Evolutionary conservation across 768 basidiomycete genomes (phyloP), one percentile per base, ranked within the genome.

Genomic region (Boletus barrowsii): DNA sequence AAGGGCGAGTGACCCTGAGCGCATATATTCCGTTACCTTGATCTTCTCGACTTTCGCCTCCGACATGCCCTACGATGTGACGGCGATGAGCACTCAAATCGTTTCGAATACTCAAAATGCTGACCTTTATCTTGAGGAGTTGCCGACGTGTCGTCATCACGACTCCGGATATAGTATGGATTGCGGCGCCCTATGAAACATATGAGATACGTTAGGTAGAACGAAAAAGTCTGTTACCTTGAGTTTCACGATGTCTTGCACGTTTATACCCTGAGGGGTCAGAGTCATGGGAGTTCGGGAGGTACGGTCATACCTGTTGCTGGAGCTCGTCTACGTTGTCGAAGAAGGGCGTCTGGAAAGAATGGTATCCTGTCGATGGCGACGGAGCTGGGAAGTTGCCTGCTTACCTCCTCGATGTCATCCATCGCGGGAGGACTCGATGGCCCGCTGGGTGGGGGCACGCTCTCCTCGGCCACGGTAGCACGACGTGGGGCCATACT

Each of bases 31-130:
- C 40, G 41, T 40, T 53, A 82, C 93, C 76, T 96, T 96, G 63
- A 98, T 90, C 70, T 98, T 98, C 66, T 98, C 95, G 2, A 98
- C 93, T 69, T 98, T 98, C 1, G 95, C 90, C 62, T 97, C 95
- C 4, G 94, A 94, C 80, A 96, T 87, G 41, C 95, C 95, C 92
- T 95, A 56, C 26, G 6, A 52, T 17, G 53, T 9, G 10, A 55
- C 18, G 54, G 39, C 4, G 41, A 42, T 59, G 35, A 35, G 35
- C 18, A 54, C 20, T 4, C 13, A 41, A 36, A 30, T 13, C 20
- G 13, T 42, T 47, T n/a, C 9, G 6, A n/a, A 20, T 32, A n/a
- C 26, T 49, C 15, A 44, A 47, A 36, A 53, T 47, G 30, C 56
- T 33, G 45, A 88, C 94, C 81, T 98, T 98, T 62, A 98, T 95